Conservation (phyloP, 768 basidiomycete species). For the Hemileccinum rubropunctum region DNA sequence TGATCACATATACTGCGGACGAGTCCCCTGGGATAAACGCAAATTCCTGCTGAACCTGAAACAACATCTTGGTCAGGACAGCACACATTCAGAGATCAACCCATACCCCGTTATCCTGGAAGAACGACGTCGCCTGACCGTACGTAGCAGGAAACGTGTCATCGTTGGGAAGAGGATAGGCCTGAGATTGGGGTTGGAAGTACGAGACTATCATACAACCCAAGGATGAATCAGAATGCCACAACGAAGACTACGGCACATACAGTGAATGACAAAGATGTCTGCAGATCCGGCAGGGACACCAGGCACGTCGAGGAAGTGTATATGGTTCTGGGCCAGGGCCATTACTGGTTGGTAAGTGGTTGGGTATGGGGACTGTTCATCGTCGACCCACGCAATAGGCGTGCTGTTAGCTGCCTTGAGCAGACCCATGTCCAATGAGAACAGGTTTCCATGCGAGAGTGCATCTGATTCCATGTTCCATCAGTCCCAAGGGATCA, state of each 20-base stretch:
- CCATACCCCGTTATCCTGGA: constrained; percentile 51
- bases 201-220: constrained; percentile 51
- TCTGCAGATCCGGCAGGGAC: constrained; percentile 65
- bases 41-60: constrained; percentile 67
- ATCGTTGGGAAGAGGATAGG: constrained; percentile 48
- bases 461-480: constrained; percentile 53
- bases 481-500: constrained; percentile 4
- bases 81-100: neutral
- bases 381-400: constrained; percentile 63
- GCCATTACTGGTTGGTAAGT: constrained; percentile 74
- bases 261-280: constrained; percentile 89
- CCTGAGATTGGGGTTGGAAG: constrained; percentile 71
- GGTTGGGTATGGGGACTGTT: constrained; percentile 53
- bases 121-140: constrained; percentile 71
- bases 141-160: constrained; percentile 62
- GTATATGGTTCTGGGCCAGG: constrained; percentile 82
- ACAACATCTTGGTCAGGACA: neutral
- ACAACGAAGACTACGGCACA: constrained; percentile 23
- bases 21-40: constrained; percentile 77
- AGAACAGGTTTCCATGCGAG: constrained; percentile 61
- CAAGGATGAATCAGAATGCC: neutral
- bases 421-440: constrained; percentile 66
- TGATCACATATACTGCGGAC: constrained; percentile 68
- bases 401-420: constrained; percentile 57
- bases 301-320: constrained; percentile 73